These are phyloP conservation scores for Yamadazyma jaroonii DNA, from an alignment of 1,139 yeast species.

Conservation along the genomic window DNA sequence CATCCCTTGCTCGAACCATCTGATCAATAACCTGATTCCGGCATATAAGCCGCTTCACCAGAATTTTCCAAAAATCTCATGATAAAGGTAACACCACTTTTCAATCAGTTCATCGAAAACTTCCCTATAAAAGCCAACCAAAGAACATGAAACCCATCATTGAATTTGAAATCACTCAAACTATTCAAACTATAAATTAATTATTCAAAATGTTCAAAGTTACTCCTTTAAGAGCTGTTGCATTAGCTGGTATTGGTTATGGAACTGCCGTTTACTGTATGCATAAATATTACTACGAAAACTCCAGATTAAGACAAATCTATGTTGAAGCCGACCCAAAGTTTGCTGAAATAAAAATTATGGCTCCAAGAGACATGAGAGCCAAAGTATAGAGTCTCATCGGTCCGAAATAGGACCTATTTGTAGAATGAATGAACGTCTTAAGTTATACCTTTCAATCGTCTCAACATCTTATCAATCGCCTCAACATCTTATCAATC, in stretches of 20 bases:
- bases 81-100: conserved; percentile 8
- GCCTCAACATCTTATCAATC: too few relatives aligned
- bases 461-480: too few relatives aligned
- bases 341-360: conserved; percentile 27
- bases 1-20: neutral
- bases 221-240: conserved; percentile 29
- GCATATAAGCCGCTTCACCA: neutral
- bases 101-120: neutral
- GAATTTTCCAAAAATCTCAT: conserved; percentile 4
- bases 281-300: conserved; percentile 32
- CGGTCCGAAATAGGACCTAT: too few relatives aligned
- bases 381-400: neutral
- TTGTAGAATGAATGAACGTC: too few relatives aligned
- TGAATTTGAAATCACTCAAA: neutral
- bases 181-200: neutral
- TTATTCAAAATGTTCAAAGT: conserved; percentile 6
- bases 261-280: conserved; percentile 35
- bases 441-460: too few relatives aligned
- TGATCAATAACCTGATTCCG: neutral
- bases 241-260: conserved; percentile 34
- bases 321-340: conserved; percentile 29
- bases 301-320: conserved; percentile 28
- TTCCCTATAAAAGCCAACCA: neutral
- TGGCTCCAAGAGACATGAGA: conserved; percentile 14
- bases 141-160: neutral